These are phyloP conservation scores for Lentinula raphanica DNA, from an alignment of 768 basidiomycete genomes.

Conservation along the genomic window DNA sequence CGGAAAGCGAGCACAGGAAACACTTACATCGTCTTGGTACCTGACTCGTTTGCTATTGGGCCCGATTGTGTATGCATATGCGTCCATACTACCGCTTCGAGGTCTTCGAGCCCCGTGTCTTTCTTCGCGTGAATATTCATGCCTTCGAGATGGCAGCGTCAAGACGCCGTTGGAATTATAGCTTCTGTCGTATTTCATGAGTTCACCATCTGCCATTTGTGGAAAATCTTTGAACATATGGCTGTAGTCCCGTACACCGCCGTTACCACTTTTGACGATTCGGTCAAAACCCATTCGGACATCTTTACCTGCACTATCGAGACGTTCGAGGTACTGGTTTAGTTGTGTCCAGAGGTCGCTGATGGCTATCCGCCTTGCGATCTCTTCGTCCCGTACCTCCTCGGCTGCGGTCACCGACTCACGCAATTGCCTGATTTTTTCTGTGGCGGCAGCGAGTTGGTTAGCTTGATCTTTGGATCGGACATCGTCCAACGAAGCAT, in stretches of 20 bases:
- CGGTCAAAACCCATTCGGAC: background rate
- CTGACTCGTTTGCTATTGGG: constrained; percentile 4
- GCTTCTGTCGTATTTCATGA: background rate
- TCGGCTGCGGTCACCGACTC: background rate
- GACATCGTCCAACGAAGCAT: background rate
- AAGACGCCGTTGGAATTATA: constrained; percentile 1
- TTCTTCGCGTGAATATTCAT: constrained; percentile 1
- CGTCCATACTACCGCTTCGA: constrained; percentile 5
- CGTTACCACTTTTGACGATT: background rate
- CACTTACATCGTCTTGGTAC: constrained; percentile 2
- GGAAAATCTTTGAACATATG: constrained; percentile 3
- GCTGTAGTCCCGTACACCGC: background rate
- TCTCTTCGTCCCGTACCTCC: constrained; percentile 3
- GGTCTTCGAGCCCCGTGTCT: constrained; percentile 4
- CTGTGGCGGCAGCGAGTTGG: background rate
- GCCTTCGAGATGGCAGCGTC: background rate
- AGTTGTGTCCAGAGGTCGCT: constrained; percentile 3
- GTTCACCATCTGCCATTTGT: background rate
- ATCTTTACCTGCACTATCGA: constrained; percentile 1
- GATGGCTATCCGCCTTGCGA: background rate
- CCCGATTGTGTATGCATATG: background rate
- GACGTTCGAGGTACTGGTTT: constrained; percentile 3
- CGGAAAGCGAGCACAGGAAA: background rate
- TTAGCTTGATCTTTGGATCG: background rate
- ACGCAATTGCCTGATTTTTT: constrained; percentile 1